Percentiles rank a stretch among this genome's conserved stretches.
phyloP scores from a whole-genome alignment of 2,329 filamentous ascomycete genomes.

The Triangularia setosa region DNA sequence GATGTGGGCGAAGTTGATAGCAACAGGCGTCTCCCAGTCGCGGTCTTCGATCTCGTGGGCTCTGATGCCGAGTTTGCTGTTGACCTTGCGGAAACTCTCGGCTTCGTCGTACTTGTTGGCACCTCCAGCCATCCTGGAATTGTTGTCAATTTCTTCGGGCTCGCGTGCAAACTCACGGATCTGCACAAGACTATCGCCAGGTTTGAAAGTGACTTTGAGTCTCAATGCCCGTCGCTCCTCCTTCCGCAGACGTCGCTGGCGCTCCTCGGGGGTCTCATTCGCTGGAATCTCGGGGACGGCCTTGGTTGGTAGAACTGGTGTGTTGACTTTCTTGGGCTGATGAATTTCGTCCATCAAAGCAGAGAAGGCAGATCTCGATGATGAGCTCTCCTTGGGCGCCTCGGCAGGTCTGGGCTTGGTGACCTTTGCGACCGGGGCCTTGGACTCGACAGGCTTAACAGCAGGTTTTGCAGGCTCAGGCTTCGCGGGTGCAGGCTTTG shows the following conservation, averaged over 20 bases:
- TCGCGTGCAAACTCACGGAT: constrained; percentile 69
- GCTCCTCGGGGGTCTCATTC: constrained; percentile 65
- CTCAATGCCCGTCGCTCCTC: constrained; percentile 59
- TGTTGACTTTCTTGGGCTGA: constrained; percentile 49
- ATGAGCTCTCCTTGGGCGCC: constrained; percentile 25
- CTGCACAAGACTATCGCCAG: constrained; percentile 62
- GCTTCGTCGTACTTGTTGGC: constrained; percentile 67
- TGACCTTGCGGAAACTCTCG: constrained; percentile 59
- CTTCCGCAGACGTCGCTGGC: constrained; percentile 64
- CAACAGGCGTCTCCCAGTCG: constrained; percentile 48
- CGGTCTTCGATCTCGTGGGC: constrained; percentile 27
- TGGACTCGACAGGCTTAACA: constrained; percentile 26
- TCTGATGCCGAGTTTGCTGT: constrained; percentile 48
- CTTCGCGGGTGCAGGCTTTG: constrained; percentile 40
- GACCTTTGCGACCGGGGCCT: constrained; percentile 29
- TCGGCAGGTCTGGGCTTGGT: constrained; percentile 31
- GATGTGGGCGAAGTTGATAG: constrained; percentile 46
- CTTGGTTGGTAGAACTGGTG: constrained; percentile 34
- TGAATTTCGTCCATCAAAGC: constrained; percentile 50
- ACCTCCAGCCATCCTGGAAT: constrained; percentile 13
- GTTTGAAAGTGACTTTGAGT: constrained; percentile 67
- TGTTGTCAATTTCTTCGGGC: constrained; percentile 42
- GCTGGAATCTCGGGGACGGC: constrained; percentile 45
- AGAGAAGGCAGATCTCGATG: constrained; percentile 47
- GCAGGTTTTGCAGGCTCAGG: constrained; percentile 27